A percentile compares a stretch with the other conserved stretches of the same genome.
phyloP scores from a whole-genome alignment of 163 green algal species.

The Scenedesmus sp. region DNA sequence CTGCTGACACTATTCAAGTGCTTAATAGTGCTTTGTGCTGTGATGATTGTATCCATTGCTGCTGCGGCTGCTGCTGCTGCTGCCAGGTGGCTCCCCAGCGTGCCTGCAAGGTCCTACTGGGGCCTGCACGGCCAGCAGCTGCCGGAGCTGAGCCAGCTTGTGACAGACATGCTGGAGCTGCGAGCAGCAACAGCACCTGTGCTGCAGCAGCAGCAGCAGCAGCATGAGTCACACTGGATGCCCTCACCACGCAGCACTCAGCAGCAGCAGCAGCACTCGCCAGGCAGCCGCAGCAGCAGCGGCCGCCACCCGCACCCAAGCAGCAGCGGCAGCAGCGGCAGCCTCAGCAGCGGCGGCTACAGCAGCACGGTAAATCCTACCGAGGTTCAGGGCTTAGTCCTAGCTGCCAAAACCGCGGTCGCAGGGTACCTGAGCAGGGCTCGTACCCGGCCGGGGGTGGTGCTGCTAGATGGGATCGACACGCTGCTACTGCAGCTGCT shows the following conservation, averaged over 20 bases:
- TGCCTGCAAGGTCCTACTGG: conserved; percentile 52
- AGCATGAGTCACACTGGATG: not conserved
- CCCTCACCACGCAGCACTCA: not conserved
- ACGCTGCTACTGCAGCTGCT: conserved; percentile 58
- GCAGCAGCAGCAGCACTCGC: conserved; percentile 9
- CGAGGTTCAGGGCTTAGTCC: conserved; percentile 25
- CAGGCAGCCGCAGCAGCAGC: conserved; percentile 28
- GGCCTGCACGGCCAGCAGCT: conserved; percentile 53
- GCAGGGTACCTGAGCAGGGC: conserved; percentile 26
- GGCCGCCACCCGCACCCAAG: not conserved
- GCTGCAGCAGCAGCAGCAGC: not conserved
- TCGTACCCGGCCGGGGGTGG: conserved; percentile 30
- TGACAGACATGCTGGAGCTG: conserved; percentile 56
- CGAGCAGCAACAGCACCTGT: conserved; percentile 40
- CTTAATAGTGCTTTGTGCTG: not conserved
- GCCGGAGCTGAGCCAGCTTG: conserved; percentile 49
- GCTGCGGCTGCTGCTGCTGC: not conserved
- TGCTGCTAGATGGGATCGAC: conserved; percentile 52
- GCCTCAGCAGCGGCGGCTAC: conserved; percentile 22
- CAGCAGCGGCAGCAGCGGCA: conserved; percentile 7
- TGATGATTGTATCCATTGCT: not conserved
- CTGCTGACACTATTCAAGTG: not conserved
- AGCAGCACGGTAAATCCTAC: conserved; percentile 24
- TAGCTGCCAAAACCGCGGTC: not conserved
- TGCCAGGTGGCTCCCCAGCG: conserved; percentile 24